These are phyloP conservation scores for Mycocentrospora acerina DNA, from an alignment of 2,329 filamentous ascomycete genomes.

Conservation along the genomic window DNA sequence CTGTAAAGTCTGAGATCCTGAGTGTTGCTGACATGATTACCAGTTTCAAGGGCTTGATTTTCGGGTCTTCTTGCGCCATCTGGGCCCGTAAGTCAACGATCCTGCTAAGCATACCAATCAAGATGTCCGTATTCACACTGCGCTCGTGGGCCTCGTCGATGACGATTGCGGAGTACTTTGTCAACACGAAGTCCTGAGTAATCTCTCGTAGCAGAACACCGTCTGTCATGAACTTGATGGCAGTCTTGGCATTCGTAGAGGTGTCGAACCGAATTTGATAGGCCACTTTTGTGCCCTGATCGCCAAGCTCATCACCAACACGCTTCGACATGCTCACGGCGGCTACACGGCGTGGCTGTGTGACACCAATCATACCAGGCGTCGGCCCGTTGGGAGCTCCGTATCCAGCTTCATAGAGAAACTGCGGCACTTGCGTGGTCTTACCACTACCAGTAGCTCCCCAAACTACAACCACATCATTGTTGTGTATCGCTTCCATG, in stretches of 20 bases:
- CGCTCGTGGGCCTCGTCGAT: slow-evolving; percentile 98
- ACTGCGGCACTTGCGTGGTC: slow-evolving; percentile 96
- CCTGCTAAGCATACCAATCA: slow-evolving; percentile 95
- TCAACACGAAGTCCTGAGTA: slow-evolving; percentile 81
- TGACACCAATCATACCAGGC: slow-evolving; percentile 90
- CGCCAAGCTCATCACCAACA: slow-evolving; percentile 80
- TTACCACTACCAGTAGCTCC: slow-evolving; percentile 96
- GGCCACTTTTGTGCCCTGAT: slow-evolving; percentile 74
- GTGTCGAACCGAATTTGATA: slow-evolving; percentile 95
- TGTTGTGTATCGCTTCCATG: slow-evolving; percentile 95
- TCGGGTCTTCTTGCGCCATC: slow-evolving; percentile 70
- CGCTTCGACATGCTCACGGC: slow-evolving; percentile 96
- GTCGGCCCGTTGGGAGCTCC: slow-evolving; percentile 76
- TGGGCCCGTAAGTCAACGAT: slow-evolving; percentile 82
- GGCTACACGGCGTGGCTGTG: slow-evolving; percentile 90
- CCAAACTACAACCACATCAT: slow-evolving; percentile 86
- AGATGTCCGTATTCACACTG: slow-evolving; percentile 94
- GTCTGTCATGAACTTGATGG: slow-evolving; percentile 98
- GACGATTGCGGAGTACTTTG: slow-evolving; percentile 89
- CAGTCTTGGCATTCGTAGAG: slow-evolving; percentile 75
- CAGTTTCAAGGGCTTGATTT: slow-evolving; percentile 76
- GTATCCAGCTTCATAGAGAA: slow-evolving; percentile 91
- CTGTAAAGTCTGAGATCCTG: slow-evolving; percentile 83
- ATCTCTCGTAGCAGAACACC: slow-evolving; percentile 92
- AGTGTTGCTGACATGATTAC: slow-evolving; percentile 98